phyloP scores from a whole-genome alignment of 2,329 filamentous ascomycete species.

The Lasiodiplodia citricola region DNA sequence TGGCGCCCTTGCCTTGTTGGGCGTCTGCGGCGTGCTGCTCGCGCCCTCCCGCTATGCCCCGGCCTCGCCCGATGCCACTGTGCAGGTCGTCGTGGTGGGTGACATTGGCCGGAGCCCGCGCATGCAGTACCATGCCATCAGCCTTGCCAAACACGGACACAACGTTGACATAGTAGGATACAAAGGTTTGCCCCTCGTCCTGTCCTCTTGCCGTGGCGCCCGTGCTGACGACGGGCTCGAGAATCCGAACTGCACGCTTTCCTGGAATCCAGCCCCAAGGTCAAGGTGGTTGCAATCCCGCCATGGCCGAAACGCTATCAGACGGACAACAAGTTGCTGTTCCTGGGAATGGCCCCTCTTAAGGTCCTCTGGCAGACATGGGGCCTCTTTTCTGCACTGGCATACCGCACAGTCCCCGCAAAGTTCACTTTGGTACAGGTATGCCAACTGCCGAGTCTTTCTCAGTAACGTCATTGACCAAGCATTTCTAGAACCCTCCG shows the following conservation, averaged over 20 bases:
- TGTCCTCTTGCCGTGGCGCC: not conserved
- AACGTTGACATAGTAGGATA: constrained; percentile 88
- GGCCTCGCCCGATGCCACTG: constrained; percentile 41
- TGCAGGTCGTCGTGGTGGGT: constrained; percentile 89
- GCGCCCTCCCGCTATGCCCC: constrained; percentile 34
- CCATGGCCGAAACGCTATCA: constrained; percentile 70
- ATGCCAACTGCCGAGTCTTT: not conserved
- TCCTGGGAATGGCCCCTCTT: constrained; percentile 77
- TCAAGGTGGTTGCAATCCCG: constrained; percentile 73
- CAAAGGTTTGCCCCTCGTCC: constrained; percentile 60
- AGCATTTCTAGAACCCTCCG: constrained; percentile 75
- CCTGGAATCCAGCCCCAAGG: constrained; percentile 69
- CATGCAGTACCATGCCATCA: constrained; percentile 98
- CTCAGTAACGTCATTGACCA: not conserved
- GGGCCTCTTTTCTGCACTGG: constrained; percentile 72
- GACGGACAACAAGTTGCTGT: constrained; percentile 72
- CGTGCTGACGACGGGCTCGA: constrained; percentile 35
- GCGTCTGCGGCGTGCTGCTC: constrained; percentile 57
- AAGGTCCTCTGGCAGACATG: constrained; percentile 86
- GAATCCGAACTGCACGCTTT: constrained; percentile 85
- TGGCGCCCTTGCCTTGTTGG: constrained; percentile 50
- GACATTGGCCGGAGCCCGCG: constrained; percentile 95
- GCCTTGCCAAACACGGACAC: constrained; percentile 81
- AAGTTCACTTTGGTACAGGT: constrained; percentile 87
- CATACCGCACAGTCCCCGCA: constrained; percentile 74